Evolutionary conservation across 2,329 filamentous ascomycete genomes (phyloP).

Genomic region (Elsinoe necatrix): DNA sequence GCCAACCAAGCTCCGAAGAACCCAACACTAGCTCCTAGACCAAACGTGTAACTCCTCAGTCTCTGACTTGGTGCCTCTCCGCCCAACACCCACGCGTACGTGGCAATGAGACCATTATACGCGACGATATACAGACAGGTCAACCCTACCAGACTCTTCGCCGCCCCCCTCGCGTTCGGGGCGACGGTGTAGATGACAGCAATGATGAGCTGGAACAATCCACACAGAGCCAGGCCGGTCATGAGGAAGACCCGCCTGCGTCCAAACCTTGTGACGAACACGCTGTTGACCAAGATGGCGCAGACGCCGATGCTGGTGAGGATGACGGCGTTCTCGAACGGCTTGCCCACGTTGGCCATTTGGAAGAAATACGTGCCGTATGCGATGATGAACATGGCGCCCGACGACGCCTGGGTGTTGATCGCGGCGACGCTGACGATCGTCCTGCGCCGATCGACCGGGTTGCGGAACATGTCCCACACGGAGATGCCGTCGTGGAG

Average conservation of each 20-base stretch:
- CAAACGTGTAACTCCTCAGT: slow-evolving; percentile 50
- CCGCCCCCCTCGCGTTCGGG: slow-evolving; percentile 30
- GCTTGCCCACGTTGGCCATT: slow-evolving; percentile 48
- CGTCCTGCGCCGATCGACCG: slow-evolving; percentile 29
- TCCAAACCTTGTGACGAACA: slow-evolving; percentile 46
- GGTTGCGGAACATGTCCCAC: slow-evolving; percentile 32
- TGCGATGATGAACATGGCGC: slow-evolving; percentile 24
- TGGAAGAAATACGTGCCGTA: slow-evolving; percentile 53
- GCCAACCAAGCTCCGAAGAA: slow-evolving; percentile 51
- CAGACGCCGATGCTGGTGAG: slow-evolving; percentile 46
- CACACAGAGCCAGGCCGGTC: slow-evolving; percentile 44
- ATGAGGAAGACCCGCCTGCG: slow-evolving; percentile 47
- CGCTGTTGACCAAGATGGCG: slow-evolving; percentile 47
- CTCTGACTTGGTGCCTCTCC: slow-evolving; percentile 51
- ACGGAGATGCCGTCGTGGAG: slow-evolving; percentile 25
- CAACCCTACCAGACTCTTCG: slow-evolving; percentile 45
- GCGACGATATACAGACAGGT: slow-evolving; percentile 47
- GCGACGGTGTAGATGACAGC: slow-evolving; percentile 45
- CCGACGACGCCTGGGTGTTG: slow-evolving; percentile 31
- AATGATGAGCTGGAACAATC: slow-evolving; percentile 46
- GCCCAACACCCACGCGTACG: slow-evolving; percentile 50
- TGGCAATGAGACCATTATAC: slow-evolving; percentile 46
- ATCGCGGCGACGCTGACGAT: slow-evolving; percentile 30
- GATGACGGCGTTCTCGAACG: slow-evolving; percentile 51
- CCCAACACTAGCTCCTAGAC: slow-evolving; percentile 44